phyloP scores from a whole-genome alignment of 2,329 filamentous ascomycete genomes.

The Ophioceras dolichostomum region DNA sequence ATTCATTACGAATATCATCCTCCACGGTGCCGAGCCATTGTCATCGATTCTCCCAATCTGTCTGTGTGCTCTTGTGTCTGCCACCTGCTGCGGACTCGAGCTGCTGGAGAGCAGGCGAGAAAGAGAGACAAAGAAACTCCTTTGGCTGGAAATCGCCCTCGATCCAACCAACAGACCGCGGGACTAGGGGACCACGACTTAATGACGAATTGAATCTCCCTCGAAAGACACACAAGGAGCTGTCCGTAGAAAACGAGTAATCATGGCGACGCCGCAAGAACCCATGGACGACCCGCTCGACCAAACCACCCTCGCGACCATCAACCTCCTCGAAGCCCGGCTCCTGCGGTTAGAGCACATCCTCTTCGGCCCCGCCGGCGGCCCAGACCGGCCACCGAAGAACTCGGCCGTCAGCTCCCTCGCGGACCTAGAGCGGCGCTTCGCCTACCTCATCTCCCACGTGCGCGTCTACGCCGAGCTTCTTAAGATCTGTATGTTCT shows the following conservation, averaged over 20 bases:
- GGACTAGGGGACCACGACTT: no score
- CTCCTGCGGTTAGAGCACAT: conserved; percentile 47
- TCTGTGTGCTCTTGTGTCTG: no score
- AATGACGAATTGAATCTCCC: no score
- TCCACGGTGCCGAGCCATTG: no score
- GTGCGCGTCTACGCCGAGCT: conserved; percentile 47
- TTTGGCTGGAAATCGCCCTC: no score
- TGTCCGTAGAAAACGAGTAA: no score
- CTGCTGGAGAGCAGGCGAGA: no score
- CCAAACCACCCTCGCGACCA: conserved; percentile 39
- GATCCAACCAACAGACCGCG: no score
- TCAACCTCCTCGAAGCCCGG: conserved; percentile 45
- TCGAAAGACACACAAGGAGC: no score
- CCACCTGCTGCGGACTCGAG: no score
- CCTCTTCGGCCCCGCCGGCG: conserved; percentile 31
- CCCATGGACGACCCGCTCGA: conserved; percentile 26
- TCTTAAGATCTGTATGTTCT: conserved; percentile 43
- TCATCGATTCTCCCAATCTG: no score
- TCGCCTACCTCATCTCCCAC: conserved; percentile 34
- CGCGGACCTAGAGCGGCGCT: conserved; percentile 39
- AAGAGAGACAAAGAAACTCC: no score
- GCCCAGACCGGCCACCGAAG: conserved; percentile 15
- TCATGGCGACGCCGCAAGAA: background rate
- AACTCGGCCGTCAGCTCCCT: conserved; percentile 30
- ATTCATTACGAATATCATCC: background rate